These are phyloP conservation scores for Claviceps pazoutovae DNA, from an alignment of 2,329 filamentous ascomycete genomes.

Conservation along the genomic window DNA sequence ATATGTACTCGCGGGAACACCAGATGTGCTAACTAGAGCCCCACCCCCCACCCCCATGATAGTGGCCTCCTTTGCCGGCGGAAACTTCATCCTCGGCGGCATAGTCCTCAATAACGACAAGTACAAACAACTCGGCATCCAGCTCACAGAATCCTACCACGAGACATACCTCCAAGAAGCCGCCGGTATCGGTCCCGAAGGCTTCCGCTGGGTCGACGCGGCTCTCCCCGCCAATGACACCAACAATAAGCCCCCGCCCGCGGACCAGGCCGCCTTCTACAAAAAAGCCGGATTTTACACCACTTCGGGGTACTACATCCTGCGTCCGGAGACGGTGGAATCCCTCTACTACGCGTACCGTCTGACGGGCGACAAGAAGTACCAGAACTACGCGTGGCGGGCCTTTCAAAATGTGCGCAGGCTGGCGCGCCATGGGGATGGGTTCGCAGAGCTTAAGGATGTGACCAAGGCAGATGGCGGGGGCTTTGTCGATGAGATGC, in stretches of 20 bases:
- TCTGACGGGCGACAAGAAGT: constrained; percentile 58
- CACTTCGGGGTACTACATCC: constrained; percentile 42
- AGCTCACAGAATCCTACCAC: constrained; percentile 58
- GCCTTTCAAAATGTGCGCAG: constrained; percentile 56
- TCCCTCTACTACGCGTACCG: constrained; percentile 79
- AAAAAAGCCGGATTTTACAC: constrained; percentile 59
- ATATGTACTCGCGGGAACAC: not conserved
- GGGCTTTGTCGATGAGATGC: constrained; percentile 53
- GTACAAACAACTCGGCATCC: constrained; percentile 62
- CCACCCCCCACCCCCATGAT: not conserved
- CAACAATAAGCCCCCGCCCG: constrained; percentile 29
- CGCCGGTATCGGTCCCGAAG: constrained; percentile 66
- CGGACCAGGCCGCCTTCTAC: constrained; percentile 45
- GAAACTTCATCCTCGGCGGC: constrained; percentile 74
- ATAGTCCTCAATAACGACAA: constrained; percentile 49
- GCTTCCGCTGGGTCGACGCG: constrained; percentile 47
- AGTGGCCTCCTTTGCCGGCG: constrained; percentile 73
- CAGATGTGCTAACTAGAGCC: not conserved
- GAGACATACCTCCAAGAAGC: constrained; percentile 55
- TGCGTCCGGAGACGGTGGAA: constrained; percentile 73
- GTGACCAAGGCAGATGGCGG: constrained; percentile 53
- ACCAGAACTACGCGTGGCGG: constrained; percentile 75
- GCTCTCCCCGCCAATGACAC: constrained; percentile 18
- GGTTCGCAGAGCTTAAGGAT: constrained; percentile 51
- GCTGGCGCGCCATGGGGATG: constrained; percentile 48